Conservation (phyloP, 116 monocot genomes). For the Zostera marina region DNA sequence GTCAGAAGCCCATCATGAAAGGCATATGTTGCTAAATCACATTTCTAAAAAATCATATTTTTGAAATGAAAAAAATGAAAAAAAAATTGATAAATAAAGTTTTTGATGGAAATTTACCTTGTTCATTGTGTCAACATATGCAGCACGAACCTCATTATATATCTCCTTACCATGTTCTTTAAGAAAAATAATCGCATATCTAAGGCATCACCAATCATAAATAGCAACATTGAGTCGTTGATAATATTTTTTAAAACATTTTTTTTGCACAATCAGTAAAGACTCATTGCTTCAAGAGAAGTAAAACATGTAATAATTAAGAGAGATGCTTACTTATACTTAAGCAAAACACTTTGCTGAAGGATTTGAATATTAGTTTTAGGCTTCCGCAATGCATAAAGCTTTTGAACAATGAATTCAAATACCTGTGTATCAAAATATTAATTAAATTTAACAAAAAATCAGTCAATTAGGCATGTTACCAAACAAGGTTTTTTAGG, state of each 20-base stretch:
- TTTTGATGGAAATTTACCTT: conserved; percentile 37
- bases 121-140: conserved; percentile 98
- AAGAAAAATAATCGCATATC: conserved; percentile 71
- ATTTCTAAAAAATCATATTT: not conserved
- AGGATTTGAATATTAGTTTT: conserved; percentile 99
- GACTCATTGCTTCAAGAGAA: not conserved
- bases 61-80: too few species aligned
- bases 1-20: too few species aligned
- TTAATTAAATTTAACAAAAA: not conserved
- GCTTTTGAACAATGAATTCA: conserved; percentile 95
- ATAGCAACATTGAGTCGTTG: not conserved
- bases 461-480: not conserved
- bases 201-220: conserved; percentile 13
- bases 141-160: conserved; percentile 75
- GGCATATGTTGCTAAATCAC: too few species aligned
- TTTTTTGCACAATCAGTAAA: not conserved
- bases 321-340: conserved; percentile 64
- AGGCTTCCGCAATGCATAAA: conserved; percentile 93
- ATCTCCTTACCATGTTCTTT: conserved; percentile 95
- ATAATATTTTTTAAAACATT: not conserved
- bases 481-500: too few species aligned
- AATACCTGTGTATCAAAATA: conserved; percentile 31
- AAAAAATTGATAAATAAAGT: conserved; percentile 2
- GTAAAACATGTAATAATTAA: not conserved
- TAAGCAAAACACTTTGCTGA: conserved; percentile 95